These are phyloP conservation scores for Skeletonema tropicum DNA, from an alignment of 108 stramenopile species.

Conservation along the genomic window DNA sequence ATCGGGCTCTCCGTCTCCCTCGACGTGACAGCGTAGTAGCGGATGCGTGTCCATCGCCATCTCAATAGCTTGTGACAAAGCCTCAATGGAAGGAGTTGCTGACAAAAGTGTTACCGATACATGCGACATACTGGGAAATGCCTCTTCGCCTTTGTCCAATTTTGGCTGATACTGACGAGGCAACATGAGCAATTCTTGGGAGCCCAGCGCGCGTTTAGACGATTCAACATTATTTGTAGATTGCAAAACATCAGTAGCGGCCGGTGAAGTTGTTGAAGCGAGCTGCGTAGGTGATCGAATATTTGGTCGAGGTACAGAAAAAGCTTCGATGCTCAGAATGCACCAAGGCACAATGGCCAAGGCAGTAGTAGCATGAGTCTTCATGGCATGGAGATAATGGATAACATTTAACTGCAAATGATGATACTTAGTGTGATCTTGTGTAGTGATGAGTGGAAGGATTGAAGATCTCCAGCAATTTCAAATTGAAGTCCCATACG, in stretches of 20 bases:
- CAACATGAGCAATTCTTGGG: constrained; percentile 90
- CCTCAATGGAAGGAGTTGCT: constrained; percentile 63
- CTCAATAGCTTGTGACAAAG: constrained; percentile 62
- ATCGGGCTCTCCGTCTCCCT: constrained; percentile 79
- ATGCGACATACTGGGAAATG: constrained; percentile 83
- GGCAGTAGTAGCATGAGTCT: not conserved
- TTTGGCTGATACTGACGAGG: constrained; percentile 80
- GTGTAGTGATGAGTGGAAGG: too few species aligned
- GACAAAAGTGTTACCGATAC: constrained; percentile 56
- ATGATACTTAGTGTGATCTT: too few species aligned
- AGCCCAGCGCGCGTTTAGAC: constrained; percentile 63
- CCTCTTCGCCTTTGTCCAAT: constrained; percentile 27
- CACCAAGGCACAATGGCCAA: not conserved
- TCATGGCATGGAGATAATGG: not conserved
- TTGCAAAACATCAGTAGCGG: not conserved
- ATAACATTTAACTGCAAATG: too few species aligned
- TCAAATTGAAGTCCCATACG: too few species aligned
- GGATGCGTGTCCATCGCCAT: constrained; percentile 78
- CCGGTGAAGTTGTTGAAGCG: not conserved
- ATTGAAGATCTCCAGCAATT: not conserved
- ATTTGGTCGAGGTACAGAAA: not conserved
- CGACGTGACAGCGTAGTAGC: constrained; percentile 59
- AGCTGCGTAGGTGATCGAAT: constrained; percentile 4
- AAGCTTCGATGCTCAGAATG: not conserved
- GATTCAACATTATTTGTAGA: constrained; percentile 4